A percentile compares a stretch with the other conserved stretches of the same genome.
Conservation (phyloP, 2,329 filamentous ascomycete species). For the Colletotrichum sp. region DNA sequence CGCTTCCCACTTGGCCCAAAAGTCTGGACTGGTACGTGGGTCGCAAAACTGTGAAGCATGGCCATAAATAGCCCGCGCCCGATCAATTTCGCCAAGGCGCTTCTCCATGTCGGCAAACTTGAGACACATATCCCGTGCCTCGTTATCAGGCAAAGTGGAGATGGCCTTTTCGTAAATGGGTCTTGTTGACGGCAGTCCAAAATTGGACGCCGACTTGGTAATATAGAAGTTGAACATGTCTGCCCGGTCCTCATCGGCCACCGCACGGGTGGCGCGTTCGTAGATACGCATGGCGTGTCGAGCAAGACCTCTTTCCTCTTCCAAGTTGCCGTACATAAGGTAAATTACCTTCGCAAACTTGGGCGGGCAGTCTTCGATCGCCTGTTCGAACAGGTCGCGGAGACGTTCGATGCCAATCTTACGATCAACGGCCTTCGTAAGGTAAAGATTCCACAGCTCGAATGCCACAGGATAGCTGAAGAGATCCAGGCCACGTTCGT, state of each 20-base stretch:
- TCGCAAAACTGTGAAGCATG: conserved; percentile 98
- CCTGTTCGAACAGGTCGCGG: conserved; percentile 95
- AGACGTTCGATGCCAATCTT: conserved; percentile 95
- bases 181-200: conserved; percentile 91
- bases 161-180: conserved; percentile 98
- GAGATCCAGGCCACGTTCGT: conserved; percentile 94
- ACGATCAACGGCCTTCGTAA: conserved; percentile 95
- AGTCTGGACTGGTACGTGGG: conserved; percentile 84
- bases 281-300: conserved; percentile 99
- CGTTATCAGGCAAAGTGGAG: conserved; percentile 86
- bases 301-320: conserved; percentile 93
- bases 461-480: conserved; percentile 99
- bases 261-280: conserved; percentile 92
- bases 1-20: conserved; percentile 96
- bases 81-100: conserved; percentile 89
- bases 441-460: conserved; percentile 97
- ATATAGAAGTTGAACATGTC: conserved; percentile 99
- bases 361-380: conserved; percentile 90
- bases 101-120: conserved; percentile 99
- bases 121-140: conserved; percentile 97
- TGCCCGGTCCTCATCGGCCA: conserved; percentile 90
- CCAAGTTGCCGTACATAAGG: conserved; percentile 96
- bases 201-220: conserved; percentile 97
- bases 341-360: conserved; percentile 97
- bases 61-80: conserved; percentile 92